Evolutionary conservation across 768 basidiomycete genomes (phyloP), one percentile per base, ranked within the genome.

Genomic region (Sistotremastrum suecicum): DNA sequence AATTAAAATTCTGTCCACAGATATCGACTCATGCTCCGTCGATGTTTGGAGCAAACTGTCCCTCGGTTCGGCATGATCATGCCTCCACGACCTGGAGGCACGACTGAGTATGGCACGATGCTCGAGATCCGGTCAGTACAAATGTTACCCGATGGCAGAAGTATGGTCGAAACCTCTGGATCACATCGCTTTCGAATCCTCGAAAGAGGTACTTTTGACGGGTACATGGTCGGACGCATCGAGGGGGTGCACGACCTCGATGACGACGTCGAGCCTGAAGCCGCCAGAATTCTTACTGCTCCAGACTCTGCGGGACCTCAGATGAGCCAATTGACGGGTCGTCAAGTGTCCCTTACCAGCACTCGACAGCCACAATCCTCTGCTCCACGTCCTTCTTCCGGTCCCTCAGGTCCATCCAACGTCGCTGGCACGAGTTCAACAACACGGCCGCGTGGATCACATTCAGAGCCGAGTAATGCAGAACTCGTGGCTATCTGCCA

Each of bases 61-160:
- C 86, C 86, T n/a, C 69, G 71, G 28, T 95, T 98, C 61, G 94
- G 94, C 35, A 97, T 97, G 87, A 74, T 95, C 56, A 80, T 94
- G 66, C 80, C 85, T 9, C 68, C 74, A 3, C 62, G 68, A 20
- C 58, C 65, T 28, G 53, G 49, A 44, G 54, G 20, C 40, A 20
- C 48, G 50, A 61, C 67, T 53, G 80, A 88, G 48, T 99, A 83
- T 62, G 94, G 94, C 3, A 98, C 91, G 37, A 92, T 97, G 80
- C 72, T 97, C 44, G 78, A 88, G 60, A 91, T 98, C 48, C 72
- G 74, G 51, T 76, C 71, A 51, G 88, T 94, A 5, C 82, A 86
- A 58, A 85, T 87, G 78, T 68, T 91, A 30, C 70, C 78, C 3
- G 94, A 99, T 60, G 94, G 94, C 8, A 68, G 91, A 42, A 88